Evolutionary conservation across 2,329 filamentous ascomycete genomes (phyloP), one percentile per base, ranked within the genome.

Genomic region (Exophiala calicioides): DNA sequence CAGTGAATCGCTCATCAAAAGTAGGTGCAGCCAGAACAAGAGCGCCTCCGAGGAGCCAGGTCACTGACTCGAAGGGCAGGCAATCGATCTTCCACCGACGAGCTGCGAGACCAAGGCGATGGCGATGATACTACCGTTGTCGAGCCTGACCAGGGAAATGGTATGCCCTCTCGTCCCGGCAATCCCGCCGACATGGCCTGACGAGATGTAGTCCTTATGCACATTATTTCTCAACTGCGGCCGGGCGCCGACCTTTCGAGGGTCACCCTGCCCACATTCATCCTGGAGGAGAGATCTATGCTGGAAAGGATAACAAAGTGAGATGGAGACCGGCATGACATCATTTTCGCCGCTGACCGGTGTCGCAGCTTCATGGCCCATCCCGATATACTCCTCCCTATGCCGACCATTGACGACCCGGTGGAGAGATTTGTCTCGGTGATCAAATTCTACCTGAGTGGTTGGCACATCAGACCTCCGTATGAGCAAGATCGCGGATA

Each of bases 381-480:
- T 66, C 93, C 93, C 30, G 93, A 98, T 70, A 94, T 90, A 63
- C 84, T 98, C 23, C 81, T 98, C 3, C 85, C 86, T 24, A 93
- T 97, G 68, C 81, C 91, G 33, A 74, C 81, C 35, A 87, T 96
- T 59, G 87, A 97, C 40, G 91, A 98, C 63, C 91, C 93, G 1
- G 75, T 89, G 46, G 76, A 91, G 62, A 82, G 93, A 66, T 98
- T 98, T 64, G 83, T 97, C 21, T 88, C 90, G 10, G 93, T 98
- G 38, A 88, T 96, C 65, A 96, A 94, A 70, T 98, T 98, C 69
- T 98, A 98, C 69, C 76, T 98, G 33, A 95, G 90, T 68, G 93
- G 93, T 62, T 98, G 93, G 93, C 93, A 98, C 68, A 96, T 98
- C 66, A 93, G 91, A 69, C 93, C 93, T 63, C 87, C 90, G 89